Conservation (phyloP, 2,329 filamentous ascomycete species). For the Trichoderma semiorbis region DNA sequence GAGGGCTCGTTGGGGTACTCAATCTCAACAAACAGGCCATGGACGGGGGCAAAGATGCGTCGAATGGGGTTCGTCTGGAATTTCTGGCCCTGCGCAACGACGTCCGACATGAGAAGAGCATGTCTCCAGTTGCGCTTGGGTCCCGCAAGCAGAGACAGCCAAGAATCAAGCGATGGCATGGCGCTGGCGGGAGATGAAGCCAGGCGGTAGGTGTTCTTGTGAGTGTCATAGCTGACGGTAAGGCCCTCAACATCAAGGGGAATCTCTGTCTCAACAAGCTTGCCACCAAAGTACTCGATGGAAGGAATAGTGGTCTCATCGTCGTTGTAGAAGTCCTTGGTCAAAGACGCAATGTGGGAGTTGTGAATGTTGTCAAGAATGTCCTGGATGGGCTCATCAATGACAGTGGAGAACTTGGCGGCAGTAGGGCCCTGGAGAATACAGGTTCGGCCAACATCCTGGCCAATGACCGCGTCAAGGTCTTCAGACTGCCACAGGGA, state of each 20-base stretch:
- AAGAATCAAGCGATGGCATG: constrained; percentile 76
- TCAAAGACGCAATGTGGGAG: constrained; percentile 76
- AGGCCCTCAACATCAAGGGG: constrained; percentile 82
- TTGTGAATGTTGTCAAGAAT: constrained; percentile 91
- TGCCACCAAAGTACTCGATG: constrained; percentile 94
- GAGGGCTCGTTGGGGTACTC: constrained; percentile 73
- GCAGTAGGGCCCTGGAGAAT: constrained; percentile 95
- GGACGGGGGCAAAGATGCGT: constrained; percentile 81
- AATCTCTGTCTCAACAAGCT: constrained; percentile 67
- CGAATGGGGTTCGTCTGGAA: constrained; percentile 97
- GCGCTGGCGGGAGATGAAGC: constrained; percentile 69
- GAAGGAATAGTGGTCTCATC: constrained; percentile 73
- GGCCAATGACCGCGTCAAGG: constrained; percentile 88
- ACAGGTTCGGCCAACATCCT: constrained; percentile 93
- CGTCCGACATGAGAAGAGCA: constrained; percentile 88
- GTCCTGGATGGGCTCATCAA: constrained; percentile 92
- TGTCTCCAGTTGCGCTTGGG: constrained; percentile 87
- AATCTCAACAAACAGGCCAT: constrained; percentile 88
- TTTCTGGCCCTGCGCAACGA: constrained; percentile 91
- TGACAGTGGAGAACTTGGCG: constrained; percentile 80
- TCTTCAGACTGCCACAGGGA: constrained; percentile 99
- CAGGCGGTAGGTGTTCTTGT: constrained; percentile 81
- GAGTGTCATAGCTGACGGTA: constrained; percentile 70
- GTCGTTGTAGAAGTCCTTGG: constrained; percentile 73
- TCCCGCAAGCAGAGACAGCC: constrained; percentile 85